phyloP scores from a whole-genome alignment of 306 rosid genomes.

The Acmispon strigosus region DNA sequence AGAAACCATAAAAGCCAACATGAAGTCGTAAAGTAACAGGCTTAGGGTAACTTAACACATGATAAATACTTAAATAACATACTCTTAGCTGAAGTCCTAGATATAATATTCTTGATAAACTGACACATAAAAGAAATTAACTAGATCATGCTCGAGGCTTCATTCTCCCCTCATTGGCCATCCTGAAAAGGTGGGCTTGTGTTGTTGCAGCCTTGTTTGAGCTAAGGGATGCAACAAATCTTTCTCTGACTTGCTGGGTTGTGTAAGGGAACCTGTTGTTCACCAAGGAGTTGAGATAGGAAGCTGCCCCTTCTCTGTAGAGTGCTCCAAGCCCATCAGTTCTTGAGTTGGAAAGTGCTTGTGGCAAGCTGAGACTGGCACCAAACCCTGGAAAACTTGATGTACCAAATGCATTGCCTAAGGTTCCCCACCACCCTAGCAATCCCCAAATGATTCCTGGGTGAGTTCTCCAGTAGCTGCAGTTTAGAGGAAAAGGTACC shows the following conservation, averaged over 20 bases:
- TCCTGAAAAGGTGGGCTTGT: constrained; percentile 72
- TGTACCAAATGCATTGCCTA: constrained; percentile 61
- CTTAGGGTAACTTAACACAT: constrained; percentile 14
- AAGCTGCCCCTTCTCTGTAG: constrained; percentile 81
- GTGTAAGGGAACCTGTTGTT: constrained; percentile 65
- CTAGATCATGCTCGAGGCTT: constrained; percentile 48
- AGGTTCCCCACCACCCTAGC: constrained; percentile 91
- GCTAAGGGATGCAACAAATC: constrained; percentile 50
- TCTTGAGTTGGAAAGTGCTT: constrained; percentile 82
- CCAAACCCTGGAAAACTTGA: constrained; percentile 51
- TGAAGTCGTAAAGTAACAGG: constrained; percentile 21
- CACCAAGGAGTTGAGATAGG: constrained; percentile 77
- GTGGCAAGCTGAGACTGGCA: constrained; percentile 43
- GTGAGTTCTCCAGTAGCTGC: constrained; percentile 86
- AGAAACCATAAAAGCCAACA: constrained; percentile 25
- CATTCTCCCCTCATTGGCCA: constrained; percentile 72
- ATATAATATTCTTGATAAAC: constrained; percentile 16
- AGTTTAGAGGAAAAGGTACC: constrained; percentile 2
- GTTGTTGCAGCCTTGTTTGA: constrained; percentile 65
- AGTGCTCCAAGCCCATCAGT: constrained; percentile 73
- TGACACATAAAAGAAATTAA: neutral
- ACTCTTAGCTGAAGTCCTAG: constrained; percentile 21
- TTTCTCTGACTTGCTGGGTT: constrained; percentile 69
- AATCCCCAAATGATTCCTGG: constrained; percentile 86
- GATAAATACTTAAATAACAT: constrained; percentile 29